Evolutionary conservation across 495 filamentous ascomycete species (phyloP), one percentile per base, ranked within the genome.

Genomic region (Tuber umbilicatum): DNA sequence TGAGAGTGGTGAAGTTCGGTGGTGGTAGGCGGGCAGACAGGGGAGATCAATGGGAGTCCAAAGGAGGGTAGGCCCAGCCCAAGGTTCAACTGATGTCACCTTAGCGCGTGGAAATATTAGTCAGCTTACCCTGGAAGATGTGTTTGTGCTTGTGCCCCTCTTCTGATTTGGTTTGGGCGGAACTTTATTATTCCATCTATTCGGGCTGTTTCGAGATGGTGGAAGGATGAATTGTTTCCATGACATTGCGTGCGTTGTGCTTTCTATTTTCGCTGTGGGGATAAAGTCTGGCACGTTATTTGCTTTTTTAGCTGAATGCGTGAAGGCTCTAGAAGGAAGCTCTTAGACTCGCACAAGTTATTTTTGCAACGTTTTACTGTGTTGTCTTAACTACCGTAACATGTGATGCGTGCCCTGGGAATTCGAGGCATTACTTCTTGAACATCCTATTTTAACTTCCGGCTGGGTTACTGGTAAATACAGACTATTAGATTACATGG

Each of bases 231-330:
- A 17, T 64, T 17, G 5, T 5, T 35, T 64, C 55, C 5, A 35
- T 10, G 6, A 42, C 1, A 6, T 16, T 64, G 55, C 14, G 55
- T 64, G 55, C 27, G 27, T 64, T 64, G 55, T 64, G 55, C 55
- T 64, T 64, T 35, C 27, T 60, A 27, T n/a, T 17, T 64, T 64
- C 12, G 14, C 35, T 31, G 27, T 35, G 3, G 19, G 35, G 27
- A 6, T 64, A 19, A 19, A 17, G 55, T 64, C 14, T 64, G 55
- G 45, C 35, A 35, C 12, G 7, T 31, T 64, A 35, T 35, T 64
- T 64, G 55, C 55, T 64, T 64, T 64, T 64, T 64, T 31, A 35
- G 55, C 55, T 64, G 55, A 64, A 64, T 31, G n/a, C 55, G 31
- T 64, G 27, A 64, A 64, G 2, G 10, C 50, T 17, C 3, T 2